Conservation (phyloP, 176 grass and related monocot species). For the Lolium perenne region DNA sequence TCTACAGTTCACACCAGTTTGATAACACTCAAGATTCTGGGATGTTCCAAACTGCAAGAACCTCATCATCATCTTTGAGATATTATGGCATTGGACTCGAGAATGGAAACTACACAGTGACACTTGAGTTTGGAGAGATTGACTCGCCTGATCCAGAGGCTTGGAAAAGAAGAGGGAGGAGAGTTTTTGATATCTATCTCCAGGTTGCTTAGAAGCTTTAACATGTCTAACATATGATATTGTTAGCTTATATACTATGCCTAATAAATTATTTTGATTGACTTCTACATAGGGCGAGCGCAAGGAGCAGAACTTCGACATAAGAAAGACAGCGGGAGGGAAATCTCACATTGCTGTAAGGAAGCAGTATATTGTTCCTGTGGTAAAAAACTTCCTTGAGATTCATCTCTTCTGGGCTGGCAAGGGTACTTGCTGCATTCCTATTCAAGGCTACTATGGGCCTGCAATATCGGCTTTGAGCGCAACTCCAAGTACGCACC, state of each 20-base stretch:
- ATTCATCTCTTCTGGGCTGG: constrained; percentile 98
- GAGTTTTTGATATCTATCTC: constrained; percentile 84
- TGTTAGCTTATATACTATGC: no score
- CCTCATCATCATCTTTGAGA: constrained; percentile 47
- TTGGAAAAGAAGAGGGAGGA: constrained; percentile 63
- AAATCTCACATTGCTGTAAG: constrained; percentile 64
- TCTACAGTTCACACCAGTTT: constrained; percentile 26
- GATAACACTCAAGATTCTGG: constrained; percentile 47
- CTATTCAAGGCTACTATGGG: constrained; percentile 69
- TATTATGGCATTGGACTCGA: constrained; percentile 63
- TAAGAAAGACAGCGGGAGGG: constrained; percentile 77
- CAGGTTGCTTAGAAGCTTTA: constrained; percentile 48
- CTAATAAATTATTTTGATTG: no score
- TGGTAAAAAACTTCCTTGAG: constrained; percentile 85
- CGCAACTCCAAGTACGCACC: constrained; percentile 59
- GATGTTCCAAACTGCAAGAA: constrained; percentile 45
- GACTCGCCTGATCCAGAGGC: constrained; percentile 34
- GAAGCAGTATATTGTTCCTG: constrained; percentile 58
- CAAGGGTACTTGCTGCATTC: constrained; percentile 91
- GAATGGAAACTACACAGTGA: constrained; percentile 54
- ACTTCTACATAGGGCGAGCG: constrained; percentile 51
- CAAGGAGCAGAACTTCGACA: constrained; percentile 79
- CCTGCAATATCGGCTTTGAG: constrained; percentile 80
- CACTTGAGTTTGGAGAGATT: constrained; percentile 45
- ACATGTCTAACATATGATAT: no score